These are phyloP conservation scores for Psilocybe mexicana DNA, from an alignment of 1,284 basidiomycete genomes.

Conservation along the genomic window DNA sequence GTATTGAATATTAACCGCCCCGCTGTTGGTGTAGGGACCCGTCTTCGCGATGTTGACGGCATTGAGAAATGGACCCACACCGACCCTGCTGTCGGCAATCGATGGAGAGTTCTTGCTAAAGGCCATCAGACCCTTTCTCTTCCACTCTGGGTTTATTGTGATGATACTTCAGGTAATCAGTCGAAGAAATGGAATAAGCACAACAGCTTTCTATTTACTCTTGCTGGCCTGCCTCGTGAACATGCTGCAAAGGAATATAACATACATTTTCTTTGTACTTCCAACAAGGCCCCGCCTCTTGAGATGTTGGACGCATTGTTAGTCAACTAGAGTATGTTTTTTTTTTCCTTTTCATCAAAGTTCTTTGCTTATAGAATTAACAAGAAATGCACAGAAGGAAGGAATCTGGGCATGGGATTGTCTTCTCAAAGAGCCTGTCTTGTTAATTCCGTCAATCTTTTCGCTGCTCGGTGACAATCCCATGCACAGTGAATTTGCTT, in stretches of 20 bases:
- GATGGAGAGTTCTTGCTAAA: slow-evolving; percentile 28
- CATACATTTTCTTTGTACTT: slow-evolving; percentile 42
- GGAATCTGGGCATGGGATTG: slow-evolving; percentile 41
- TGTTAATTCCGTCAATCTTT: slow-evolving; percentile 32
- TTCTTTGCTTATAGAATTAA: not conserved
- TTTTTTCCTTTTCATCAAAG: too few species aligned
- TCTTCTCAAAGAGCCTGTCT: slow-evolving; percentile 27
- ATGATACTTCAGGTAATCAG: slow-evolving; percentile 36
- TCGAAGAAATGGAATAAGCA: slow-evolving; percentile 49
- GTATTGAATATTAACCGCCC: not conserved
- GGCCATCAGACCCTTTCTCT: slow-evolving; percentile 26
- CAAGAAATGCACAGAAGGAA: slow-evolving; percentile 21
- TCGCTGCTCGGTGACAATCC: too few species aligned
- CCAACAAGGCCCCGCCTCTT: slow-evolving; percentile 31
- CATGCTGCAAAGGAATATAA: slow-evolving; percentile 28
- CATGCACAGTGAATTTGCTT: slow-evolving; percentile 44
- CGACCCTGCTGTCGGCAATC: slow-evolving; percentile 20
- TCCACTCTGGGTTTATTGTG: slow-evolving; percentile 38
- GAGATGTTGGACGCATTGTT: slow-evolving; percentile 41
- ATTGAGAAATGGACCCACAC: slow-evolving; percentile 6
- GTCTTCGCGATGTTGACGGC: not conserved
- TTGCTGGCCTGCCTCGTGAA: slow-evolving; percentile 28
- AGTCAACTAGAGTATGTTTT: slow-evolving; percentile 26
- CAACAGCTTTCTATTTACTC: slow-evolving; percentile 38
- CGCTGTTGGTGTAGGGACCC: not conserved